Base-by-base conservation (phyloP, 192 early-diverging fungal genomes). In the Coemansia sp. region DNA sequence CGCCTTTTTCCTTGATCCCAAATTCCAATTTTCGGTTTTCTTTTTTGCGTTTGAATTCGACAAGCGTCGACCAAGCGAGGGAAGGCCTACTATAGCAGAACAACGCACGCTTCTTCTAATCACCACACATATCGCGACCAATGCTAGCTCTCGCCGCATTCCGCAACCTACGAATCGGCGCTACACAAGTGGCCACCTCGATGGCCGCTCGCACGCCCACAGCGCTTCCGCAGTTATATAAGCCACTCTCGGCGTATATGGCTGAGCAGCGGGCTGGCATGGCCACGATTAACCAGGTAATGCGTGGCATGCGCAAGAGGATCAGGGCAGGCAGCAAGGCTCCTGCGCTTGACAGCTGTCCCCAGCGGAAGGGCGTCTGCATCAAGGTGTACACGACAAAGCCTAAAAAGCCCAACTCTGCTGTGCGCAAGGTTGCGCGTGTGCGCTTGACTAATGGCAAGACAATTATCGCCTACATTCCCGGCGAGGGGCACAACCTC, bases 401-500 rank as follows among this genome's bases (percentile, higher is more conserved):
- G 77, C 96, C 96, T 62, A 95, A 95, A 83, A 99, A 99, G 77
- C 96, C 96, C 72, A 99, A 99, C 82, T 99, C 96, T 36, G 96
- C 96, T 34, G 90, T 91, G 75, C 91, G 96, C 66, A 95, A 95
- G 73, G 93, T 96, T 39, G 91, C 90, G 21, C 86, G 93, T 66
- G 95, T 99, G 42, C 90, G 93, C 50, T 80, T 99, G 55, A 92
- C 94, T n/a, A 95, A 92, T 55, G 93, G 93, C 33, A 94, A 94
- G 75, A 87, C 91, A 23, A 86, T 99, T 16, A 89, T 91, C 48
- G 95, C 95, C 14, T 97, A 99, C 84, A 99, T 99, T 81, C 95
- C 95, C 6, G 96, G 96, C 57, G 96, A 99, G 76, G 95, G 95
- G 13, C 96, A 99, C 85, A 97, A 95, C 69, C 81, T 99, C 67